Evolutionary conservation across 164 flowering plant species (phyloP).

Genomic region (Protea cynaroides): DNA sequence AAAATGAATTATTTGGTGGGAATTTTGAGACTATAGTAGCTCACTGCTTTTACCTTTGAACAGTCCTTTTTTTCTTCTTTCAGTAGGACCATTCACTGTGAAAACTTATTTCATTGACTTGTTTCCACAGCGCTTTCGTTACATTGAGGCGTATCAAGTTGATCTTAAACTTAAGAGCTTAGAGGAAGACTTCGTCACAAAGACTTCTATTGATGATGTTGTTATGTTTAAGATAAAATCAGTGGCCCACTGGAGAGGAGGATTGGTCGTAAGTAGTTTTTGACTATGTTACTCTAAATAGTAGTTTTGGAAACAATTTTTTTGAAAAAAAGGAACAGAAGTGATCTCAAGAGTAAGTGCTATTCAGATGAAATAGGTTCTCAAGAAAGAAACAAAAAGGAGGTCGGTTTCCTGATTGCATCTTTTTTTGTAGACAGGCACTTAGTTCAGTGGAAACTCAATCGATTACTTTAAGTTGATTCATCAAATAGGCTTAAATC

Average conservation of each 20-base stretch:
- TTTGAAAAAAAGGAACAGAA: background rate
- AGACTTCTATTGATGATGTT: constrained; percentile 36
- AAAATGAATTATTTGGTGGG: background rate
- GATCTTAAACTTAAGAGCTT: constrained; percentile 46
- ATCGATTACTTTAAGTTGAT: background rate
- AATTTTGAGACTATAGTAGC: background rate
- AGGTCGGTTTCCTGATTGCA: background rate
- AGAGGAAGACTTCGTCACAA: constrained; percentile 60
- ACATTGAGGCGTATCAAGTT: constrained; percentile 72
- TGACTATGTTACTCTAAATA: background rate
- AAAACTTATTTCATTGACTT: background rate
- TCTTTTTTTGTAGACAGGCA: background rate
- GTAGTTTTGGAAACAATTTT: too few relatives aligned
- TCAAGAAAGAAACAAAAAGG: background rate
- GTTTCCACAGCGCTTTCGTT: constrained; percentile 66
- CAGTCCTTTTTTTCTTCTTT: background rate
- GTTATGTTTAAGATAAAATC: constrained; percentile 41
- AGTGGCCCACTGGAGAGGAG: constrained; percentile 59
- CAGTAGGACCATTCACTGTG: background rate
- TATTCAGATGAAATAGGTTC: background rate
- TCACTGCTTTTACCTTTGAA: background rate
- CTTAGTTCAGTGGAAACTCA: background rate
- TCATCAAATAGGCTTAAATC: background rate
- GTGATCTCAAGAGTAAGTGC: background rate
- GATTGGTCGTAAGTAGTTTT: constrained; percentile 65